These are phyloP conservation scores for Starmerella bombi DNA, from an alignment of 805 yeast genomes.

Conservation along the genomic window DNA sequence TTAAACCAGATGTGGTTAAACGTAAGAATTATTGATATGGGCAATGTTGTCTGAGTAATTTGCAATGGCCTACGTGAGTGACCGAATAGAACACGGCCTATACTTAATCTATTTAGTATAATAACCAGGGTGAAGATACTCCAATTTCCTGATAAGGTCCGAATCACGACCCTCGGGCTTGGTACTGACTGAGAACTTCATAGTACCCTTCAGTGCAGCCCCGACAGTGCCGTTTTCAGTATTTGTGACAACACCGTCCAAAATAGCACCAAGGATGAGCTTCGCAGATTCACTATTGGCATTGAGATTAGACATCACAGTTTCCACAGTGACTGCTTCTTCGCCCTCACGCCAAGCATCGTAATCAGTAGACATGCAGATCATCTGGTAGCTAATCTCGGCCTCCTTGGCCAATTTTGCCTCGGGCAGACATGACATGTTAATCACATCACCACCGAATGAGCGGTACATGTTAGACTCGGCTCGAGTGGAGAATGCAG, in stretches of 20 bases:
- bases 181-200: conserved; percentile 74
- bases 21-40: no score
- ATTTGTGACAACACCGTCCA: conserved; percentile 52
- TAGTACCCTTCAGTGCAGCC: conserved; percentile 54
- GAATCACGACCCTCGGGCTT: conserved; percentile 56
- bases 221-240: conserved; percentile 51
- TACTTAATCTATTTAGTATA: conserved; percentile 1
- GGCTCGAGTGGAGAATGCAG: conserved; percentile 93
- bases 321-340: conserved; percentile 96
- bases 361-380: conserved; percentile 97
- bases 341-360: conserved; percentile 96
- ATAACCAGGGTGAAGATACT: conserved; percentile 70
- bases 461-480: conserved; percentile 75
- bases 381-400: conserved; percentile 92
- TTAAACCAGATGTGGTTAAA: no score
- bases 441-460: conserved; percentile 91
- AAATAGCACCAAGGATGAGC: conserved; percentile 53
- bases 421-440: conserved; percentile 97
- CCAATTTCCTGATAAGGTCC: conserved; percentile 65
- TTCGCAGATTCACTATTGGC: conserved; percentile 84
- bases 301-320: conserved; percentile 78
- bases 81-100: background rate
- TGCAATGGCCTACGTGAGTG: background rate
- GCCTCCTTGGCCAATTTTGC: conserved; percentile 95
- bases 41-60: background rate